These are phyloP conservation scores for Exophiala dermatitidis DNA, from an alignment of 2,329 filamentous ascomycete genomes.

Conservation along the genomic window DNA sequence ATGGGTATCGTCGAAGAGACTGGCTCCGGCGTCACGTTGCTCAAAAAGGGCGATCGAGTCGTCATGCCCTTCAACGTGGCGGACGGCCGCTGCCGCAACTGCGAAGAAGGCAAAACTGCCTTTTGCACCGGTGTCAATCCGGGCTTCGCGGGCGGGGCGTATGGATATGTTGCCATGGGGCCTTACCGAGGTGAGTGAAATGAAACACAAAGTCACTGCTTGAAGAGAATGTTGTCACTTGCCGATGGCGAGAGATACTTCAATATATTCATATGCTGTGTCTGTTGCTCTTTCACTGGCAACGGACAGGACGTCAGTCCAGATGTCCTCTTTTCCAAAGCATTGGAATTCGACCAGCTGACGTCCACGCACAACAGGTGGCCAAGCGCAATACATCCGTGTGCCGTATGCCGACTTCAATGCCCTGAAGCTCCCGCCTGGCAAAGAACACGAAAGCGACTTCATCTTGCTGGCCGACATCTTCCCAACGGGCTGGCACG, in stretches of 20 bases:
- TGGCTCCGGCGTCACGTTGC: conserved; percentile 52
- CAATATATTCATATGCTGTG: too few relatives aligned
- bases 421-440: conserved; percentile 53
- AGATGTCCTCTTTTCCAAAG: too few relatives aligned
- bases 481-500: conserved; percentile 37
- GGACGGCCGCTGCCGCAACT: conserved; percentile 56
- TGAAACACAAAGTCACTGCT: background rate
- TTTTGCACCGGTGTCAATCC: conserved; percentile 60
- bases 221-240: background rate
- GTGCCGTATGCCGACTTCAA: conserved; percentile 64
- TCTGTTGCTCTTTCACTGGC: too few relatives aligned
- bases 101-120: conserved; percentile 57
- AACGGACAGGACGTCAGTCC: too few relatives aligned
- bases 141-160: conserved; percentile 54
- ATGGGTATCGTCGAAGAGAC: conserved; percentile 53
- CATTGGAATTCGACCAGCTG: background rate
- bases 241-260: conserved; percentile 34
- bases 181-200: conserved; percentile 33
- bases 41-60: conserved; percentile 57
- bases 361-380: conserved; percentile 30
- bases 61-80: conserved; percentile 61
- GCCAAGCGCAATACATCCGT: conserved; percentile 57
- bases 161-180: conserved; percentile 57
- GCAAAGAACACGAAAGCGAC: conserved; percentile 55
- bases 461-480: conserved; percentile 47